These are phyloP conservation scores for Venturia carpophila DNA, from an alignment of 2,329 filamentous ascomycete genomes.

Conservation along the genomic window DNA sequence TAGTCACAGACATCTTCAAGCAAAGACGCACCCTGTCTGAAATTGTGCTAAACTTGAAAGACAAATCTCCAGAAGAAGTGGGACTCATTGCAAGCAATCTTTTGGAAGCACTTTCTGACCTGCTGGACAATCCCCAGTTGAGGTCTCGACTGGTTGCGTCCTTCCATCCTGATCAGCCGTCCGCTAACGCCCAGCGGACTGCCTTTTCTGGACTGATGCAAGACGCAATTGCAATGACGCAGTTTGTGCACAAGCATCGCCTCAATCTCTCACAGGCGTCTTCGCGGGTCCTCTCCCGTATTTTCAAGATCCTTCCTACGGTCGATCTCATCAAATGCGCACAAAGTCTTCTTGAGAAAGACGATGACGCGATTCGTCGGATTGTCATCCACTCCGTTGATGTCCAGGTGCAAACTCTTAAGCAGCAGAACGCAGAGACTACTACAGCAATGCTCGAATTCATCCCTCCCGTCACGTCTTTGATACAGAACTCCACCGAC, in stretches of 20 bases:
- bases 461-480: conserved; percentile 66
- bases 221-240: conserved; percentile 12
- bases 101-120: conserved; percentile 11
- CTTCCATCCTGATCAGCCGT: conserved; percentile 15
- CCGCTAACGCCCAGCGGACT: conserved; percentile 7
- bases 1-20: conserved; percentile 9
- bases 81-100: conserved; percentile 15
- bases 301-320: conserved; percentile 80
- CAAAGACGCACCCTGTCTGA: conserved; percentile 36
- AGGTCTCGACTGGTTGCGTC: conserved; percentile 8
- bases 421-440: conserved; percentile 59
- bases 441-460: conserved; percentile 68
- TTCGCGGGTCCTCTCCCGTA: conserved; percentile 59
- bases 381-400: conserved; percentile 78
- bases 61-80: conserved; percentile 16
- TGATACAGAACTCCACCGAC: conserved; percentile 65
- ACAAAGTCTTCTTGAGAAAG: conserved; percentile 68
- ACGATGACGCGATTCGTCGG: conserved; percentile 63
- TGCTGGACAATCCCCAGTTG: conserved; percentile 13
- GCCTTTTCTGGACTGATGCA: conserved; percentile 15
- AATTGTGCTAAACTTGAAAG: conserved; percentile 18
- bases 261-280: neutral
- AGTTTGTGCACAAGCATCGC: conserved; percentile 12
- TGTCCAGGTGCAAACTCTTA: conserved; percentile 65
- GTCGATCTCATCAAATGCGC: conserved; percentile 84